Evolutionary conservation across 2,329 filamentous ascomycete genomes (phyloP).

Genomic region (Incumbomyces lentus): DNA sequence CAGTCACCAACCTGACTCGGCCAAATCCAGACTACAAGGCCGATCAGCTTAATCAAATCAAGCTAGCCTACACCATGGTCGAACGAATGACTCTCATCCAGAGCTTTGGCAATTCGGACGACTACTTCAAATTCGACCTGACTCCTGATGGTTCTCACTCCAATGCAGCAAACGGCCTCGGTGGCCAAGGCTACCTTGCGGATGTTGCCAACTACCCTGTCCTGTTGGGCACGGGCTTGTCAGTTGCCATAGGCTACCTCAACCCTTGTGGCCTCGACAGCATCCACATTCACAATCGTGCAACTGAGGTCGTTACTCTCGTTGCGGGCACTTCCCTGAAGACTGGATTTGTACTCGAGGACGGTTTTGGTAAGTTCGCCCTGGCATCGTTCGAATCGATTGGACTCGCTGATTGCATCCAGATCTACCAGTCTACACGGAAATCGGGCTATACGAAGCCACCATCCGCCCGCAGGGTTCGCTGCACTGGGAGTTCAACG

Average conservation of each 20-base stretch:
- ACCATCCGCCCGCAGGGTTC: conserved; percentile 46
- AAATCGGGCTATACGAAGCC: conserved; percentile 29
- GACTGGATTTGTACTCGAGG: conserved; percentile 45
- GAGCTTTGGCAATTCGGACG: conserved; percentile 9
- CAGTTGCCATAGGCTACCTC: conserved; percentile 44
- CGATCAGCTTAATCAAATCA: conserved; percentile 35
- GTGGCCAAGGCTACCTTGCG: conserved; percentile 26
- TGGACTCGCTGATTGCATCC: no score
- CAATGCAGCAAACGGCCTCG: conserved; percentile 10
- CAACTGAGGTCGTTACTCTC: conserved; percentile 45
- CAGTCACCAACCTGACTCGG: conserved; percentile 5
- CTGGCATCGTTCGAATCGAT: background rate
- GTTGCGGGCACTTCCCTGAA: conserved; percentile 37
- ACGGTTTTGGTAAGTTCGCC: conserved; percentile 21
- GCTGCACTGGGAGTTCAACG: conserved; percentile 49
- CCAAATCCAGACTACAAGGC: conserved; percentile 8
- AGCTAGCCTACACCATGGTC: conserved; percentile 7
- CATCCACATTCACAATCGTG: conserved; percentile 46
- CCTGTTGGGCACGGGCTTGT: conserved; percentile 42
- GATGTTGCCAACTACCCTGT: conserved; percentile 50
- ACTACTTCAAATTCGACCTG: conserved; percentile 12
- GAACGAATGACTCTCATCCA: conserved; percentile 8
- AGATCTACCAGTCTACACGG: conserved; percentile 26
- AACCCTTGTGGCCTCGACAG: conserved; percentile 47
- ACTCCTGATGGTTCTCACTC: conserved; percentile 10